Conservation (phyloP, 768 basidiomycete genomes). For the Leucosporidium yakuticum region DNA sequence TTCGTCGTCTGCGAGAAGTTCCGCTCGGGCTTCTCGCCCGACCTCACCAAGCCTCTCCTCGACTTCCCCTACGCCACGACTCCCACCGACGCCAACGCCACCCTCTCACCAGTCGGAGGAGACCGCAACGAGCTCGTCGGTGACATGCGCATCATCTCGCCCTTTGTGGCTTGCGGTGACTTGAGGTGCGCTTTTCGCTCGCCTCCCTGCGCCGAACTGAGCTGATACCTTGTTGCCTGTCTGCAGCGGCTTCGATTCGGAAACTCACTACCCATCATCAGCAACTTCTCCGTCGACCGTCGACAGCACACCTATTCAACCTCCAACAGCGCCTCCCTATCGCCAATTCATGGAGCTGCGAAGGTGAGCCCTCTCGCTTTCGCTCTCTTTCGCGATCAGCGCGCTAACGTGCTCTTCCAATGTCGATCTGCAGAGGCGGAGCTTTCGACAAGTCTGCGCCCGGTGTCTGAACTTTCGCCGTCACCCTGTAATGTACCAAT, state of each 20-base stretch:
- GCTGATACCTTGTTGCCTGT: background rate
- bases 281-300: background rate
- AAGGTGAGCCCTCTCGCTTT: background rate
- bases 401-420: background rate
- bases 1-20: constrained; percentile 48
- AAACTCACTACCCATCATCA: constrained; percentile 34
- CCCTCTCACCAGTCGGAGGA: constrained; percentile 9
- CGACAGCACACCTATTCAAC: constrained; percentile 26
- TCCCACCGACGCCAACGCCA: background rate
- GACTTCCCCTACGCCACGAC: constrained; percentile 28
- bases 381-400: background rate
- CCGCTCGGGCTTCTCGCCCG: constrained; percentile 36
- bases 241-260: constrained; percentile 37
- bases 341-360: constrained; percentile 32
- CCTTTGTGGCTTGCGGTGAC: constrained; percentile 40
- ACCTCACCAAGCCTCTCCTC: constrained; percentile 36
- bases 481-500: too few species aligned
- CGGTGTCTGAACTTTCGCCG: too few species aligned
- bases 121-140: constrained; percentile 18
- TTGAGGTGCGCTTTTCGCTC: constrained; percentile 27
- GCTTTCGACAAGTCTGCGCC: background rate
- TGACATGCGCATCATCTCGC: constrained; percentile 36
- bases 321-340: constrained; percentile 35
- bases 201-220: background rate
- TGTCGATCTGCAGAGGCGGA: background rate